Base-by-base conservation (phyloP, 2,329 filamentous ascomycete genomes). In the Torrubiellomyces zombiae region DNA sequence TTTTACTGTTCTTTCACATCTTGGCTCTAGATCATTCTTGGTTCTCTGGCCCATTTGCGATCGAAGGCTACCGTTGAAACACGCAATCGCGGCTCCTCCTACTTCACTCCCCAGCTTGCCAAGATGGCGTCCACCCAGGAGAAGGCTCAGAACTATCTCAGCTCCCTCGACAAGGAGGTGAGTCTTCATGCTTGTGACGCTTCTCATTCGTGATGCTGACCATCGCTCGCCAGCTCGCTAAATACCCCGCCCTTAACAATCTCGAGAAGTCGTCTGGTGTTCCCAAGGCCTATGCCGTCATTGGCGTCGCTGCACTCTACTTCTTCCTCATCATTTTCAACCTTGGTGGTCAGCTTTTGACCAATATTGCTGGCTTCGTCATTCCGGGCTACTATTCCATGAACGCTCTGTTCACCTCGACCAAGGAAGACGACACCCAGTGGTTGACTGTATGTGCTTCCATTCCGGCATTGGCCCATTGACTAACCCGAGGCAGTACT, bases 321-420 rank as follows among this genome's bases (percentile, higher is more conserved):
- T 82, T 89, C 60, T 82, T 86, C 62, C 70, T 89, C 41, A 80
- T 89, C 56, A 73, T 89, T 60, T 83, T 91, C 66, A 91, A 91
- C 67, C 77, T 89, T 37, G 81, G 76, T 36, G 80, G 81, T 42
- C 79, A 85, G 56, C 76, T 89, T 46, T 63, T 91, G 40, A 83
- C 81, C 56, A 91, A 91, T 61, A 56, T 83, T 38, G 79, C 80
- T 38, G 81, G 81, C 33, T 89, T 89, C 50, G 56, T 78, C 40
- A 67, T 91, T 34, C 81, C 81, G 14, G 75, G 72, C 32, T 89
- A 89, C 64, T 91, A 86, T 56, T 86, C 80, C 18, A 58, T 89
- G 28, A 59, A 67, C 38, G 80, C 81, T 17, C 61, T 91, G 32
- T 89, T 89, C 57, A 75, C 64, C 30, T 43, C 61, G 28, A 59